Evolutionary conservation across 768 basidiomycete genomes (phyloP).

Genomic region (Dentipellis fragilis): DNA sequence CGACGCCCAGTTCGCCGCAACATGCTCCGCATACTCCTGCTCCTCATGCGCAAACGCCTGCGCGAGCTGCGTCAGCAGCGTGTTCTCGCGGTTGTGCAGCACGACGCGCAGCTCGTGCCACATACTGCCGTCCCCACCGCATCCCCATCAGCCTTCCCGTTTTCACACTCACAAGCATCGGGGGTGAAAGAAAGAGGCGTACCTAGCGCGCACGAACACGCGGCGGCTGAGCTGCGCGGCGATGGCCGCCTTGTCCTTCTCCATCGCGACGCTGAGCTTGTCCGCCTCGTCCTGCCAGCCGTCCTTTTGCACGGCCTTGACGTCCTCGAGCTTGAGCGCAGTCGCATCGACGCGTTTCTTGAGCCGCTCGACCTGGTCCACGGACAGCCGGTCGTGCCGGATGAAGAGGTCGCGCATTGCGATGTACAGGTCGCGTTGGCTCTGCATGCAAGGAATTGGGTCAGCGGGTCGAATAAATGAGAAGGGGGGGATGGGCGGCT

Average conservation of each 20-base stretch:
- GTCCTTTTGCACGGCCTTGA: conserved; percentile 62
- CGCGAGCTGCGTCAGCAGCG: conserved; percentile 63
- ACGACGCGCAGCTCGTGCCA: conserved; percentile 96
- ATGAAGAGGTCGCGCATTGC: conserved; percentile 81
- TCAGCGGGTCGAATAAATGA: not conserved
- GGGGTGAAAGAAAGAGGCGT: conserved; percentile 16
- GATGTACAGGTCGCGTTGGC: conserved; percentile 78
- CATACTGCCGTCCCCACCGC: conserved; percentile 41
- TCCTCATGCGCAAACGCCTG: conserved; percentile 71
- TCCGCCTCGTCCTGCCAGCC: conserved; percentile 86
- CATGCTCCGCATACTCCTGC: conserved; percentile 51
- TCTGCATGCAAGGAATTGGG: conserved; percentile 25
- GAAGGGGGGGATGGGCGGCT: conserved; percentile 7
- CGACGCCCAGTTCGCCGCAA: conserved; percentile 65
- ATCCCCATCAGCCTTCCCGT: not conserved
- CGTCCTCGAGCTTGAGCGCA: conserved; percentile 65
- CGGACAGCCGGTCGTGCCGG: conserved; percentile 80
- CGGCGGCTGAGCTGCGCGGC: conserved; percentile 64
- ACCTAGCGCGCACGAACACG: conserved; percentile 85
- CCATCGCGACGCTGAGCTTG: conserved; percentile 56
- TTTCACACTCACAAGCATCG: not conserved
- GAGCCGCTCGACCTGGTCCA: conserved; percentile 81
- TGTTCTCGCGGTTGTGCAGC: conserved; percentile 83
- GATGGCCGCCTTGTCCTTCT: conserved; percentile 81
- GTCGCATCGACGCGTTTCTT: conserved; percentile 77